Base-by-base conservation (phyloP, 2,329 filamentous ascomycete genomes). In the Aspergillus calidoustus region DNA sequence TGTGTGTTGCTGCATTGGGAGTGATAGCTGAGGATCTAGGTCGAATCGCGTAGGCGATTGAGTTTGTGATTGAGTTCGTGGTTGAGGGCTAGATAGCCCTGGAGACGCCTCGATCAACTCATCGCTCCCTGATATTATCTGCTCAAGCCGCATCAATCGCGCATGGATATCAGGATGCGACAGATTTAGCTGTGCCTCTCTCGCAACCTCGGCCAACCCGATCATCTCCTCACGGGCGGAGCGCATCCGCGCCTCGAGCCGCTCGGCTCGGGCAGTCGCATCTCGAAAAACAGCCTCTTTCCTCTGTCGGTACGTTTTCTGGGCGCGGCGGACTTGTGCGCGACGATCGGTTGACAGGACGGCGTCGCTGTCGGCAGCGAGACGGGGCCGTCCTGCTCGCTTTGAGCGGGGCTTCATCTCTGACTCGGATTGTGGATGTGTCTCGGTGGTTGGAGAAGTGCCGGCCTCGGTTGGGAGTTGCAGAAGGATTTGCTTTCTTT, bases 271-370 rank as follows among this genome's bases (percentile, higher is more conserved):
- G 57, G 86, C 84, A 72, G 92, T 89, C 11, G 96, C 82, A 1
- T 86, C 87, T 30, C 87, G 84, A 59, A 96, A 94, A 5, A 91
- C 90, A 23, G 85, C 89, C 72, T 96, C 93, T 77, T 96, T 96
- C 55, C 93, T 88, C 70, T 90, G 87, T 17, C 93, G 87, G 72
- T 96, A 96, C 0, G 92, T 92, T 66, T 92, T 83, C 75, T 96
- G 93, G 2, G 93, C 93, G 58, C 94, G 84, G 25, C 93, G 88
- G 65, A 97, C 95, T 74, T 97, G 93, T 5, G 91, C 94, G 58
- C 93, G 86, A 56, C 93, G 89, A 57, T 71, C 70, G 66, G 71
- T 11, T 15, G 54, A 43, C 8, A 50, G 43, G 13, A 28, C 13
- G 17, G 57, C 54, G n/a, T 22, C 15, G 7, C 15, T 30, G 5